A percentile compares a stretch with the other conserved stretches of the same genome.
Conservation (phyloP, 2,329 filamentous ascomycete genomes). For the Scopulariopsis brevicaulis region DNA sequence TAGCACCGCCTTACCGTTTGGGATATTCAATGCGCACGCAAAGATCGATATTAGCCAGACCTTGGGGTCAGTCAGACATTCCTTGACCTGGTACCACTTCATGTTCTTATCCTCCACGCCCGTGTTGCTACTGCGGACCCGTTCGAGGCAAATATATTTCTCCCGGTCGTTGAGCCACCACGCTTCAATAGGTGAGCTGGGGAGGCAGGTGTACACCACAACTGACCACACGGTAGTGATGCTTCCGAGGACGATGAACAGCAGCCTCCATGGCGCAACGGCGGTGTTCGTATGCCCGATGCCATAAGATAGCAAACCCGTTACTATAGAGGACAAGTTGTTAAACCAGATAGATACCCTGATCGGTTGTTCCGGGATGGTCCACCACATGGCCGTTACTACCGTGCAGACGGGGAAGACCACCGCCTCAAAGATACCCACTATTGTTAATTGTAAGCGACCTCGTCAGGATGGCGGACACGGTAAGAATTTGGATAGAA, state of each 20-base stretch:
- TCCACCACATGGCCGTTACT: conserved; percentile 42
- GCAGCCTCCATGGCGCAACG: conserved; percentile 41
- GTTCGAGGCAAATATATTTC: conserved; percentile 38
- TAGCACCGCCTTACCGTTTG: conserved; percentile 22
- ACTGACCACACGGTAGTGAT: conserved; percentile 39
- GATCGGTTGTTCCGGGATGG: conserved; percentile 8
- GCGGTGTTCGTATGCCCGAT: conserved; percentile 38
- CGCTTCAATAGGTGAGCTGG: conserved; percentile 20
- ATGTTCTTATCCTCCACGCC: conserved; percentile 30
- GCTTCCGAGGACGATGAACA: conserved; percentile 43
- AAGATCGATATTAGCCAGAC: conserved; percentile 45
- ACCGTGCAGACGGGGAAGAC: conserved; percentile 41
- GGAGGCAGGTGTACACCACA: conserved; percentile 34
- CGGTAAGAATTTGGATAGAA: no score
- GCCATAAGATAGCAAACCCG: conserved; percentile 40
- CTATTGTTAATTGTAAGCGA: conserved; percentile 15
- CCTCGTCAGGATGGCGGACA: background rate
- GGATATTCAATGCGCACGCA: conserved; percentile 25
- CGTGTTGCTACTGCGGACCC: conserved; percentile 41
- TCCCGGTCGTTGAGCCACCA: conserved; percentile 12
- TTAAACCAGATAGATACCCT: background rate
- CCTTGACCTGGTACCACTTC: conserved; percentile 31
- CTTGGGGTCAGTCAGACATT: conserved; percentile 38
- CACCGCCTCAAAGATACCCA: conserved; percentile 42
- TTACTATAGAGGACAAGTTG: conserved; percentile 23